Evolutionary conservation across 1,139 yeast genomes (phyloP).

Genomic region (Pneumocystis canis): DNA sequence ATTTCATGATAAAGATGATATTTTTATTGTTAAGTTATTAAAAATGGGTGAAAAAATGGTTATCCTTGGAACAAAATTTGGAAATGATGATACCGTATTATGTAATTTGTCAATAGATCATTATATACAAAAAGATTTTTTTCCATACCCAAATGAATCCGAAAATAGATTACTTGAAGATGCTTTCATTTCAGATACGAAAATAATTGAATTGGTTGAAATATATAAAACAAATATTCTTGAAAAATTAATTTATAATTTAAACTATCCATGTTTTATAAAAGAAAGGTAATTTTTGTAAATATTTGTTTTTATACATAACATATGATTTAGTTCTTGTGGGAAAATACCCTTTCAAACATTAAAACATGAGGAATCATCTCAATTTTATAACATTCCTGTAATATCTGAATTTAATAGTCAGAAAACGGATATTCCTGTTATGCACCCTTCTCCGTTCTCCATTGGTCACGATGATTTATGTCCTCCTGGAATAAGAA

Average conservation of each 20-base stretch:
- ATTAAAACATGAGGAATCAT: neutral
- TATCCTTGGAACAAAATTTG: conserved; percentile 12
- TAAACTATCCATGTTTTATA: conserved; percentile 8
- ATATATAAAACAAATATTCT: conserved; percentile 10
- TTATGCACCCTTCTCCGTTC: neutral
- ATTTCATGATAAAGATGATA: conserved; percentile 8
- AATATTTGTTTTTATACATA: neutral
- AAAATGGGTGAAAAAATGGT: conserved; percentile 12
- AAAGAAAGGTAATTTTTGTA: neutral
- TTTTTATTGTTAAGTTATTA: conserved; percentile 9
- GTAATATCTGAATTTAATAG: neutral
- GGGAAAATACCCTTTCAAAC: neutral
- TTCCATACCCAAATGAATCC: conserved; percentile 1
- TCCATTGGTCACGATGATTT: neutral
- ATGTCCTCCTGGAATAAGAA: neutral
- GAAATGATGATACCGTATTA: conserved; percentile 5
- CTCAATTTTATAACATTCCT: neutral
- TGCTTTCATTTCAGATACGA: conserved; percentile 2
- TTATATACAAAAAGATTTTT: conserved; percentile 2
- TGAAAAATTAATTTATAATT: conserved; percentile 11
- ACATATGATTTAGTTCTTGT: neutral
- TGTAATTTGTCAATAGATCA: conserved; percentile 3
- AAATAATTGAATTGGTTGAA: conserved; percentile 7
- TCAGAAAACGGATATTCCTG: neutral
- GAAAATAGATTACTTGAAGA: conserved; percentile 2